phyloP scores from a whole-genome alignment of 2,329 filamentous ascomycete species.

The Monosporascus sp. region DNA sequence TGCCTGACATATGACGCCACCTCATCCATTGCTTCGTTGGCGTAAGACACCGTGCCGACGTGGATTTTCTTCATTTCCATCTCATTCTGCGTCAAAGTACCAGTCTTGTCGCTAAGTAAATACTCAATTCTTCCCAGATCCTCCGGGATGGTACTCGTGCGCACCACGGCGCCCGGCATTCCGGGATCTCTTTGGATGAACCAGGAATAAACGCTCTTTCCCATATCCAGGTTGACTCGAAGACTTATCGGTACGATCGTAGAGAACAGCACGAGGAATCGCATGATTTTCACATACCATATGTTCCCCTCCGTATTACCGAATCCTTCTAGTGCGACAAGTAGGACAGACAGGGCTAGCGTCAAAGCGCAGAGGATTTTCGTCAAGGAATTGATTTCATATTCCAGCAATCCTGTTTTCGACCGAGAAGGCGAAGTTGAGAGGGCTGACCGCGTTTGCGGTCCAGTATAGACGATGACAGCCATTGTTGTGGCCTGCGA shows the following conservation, averaged over 20 bases:
- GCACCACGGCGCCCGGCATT: conserved; percentile 87
- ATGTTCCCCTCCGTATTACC: conserved; percentile 57
- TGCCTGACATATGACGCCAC: conserved; percentile 82
- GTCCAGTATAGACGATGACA: conserved; percentile 89
- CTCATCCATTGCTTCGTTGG: conserved; percentile 98
- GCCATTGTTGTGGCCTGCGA: conserved; percentile 86
- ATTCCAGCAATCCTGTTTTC: conserved; percentile 88
- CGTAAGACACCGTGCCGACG: conserved; percentile 95
- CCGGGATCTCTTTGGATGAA: conserved; percentile 90
- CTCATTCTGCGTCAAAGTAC: conserved; percentile 95
- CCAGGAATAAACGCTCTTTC: conserved; percentile 91
- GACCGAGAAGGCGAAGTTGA: conserved; percentile 89
- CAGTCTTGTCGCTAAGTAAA: conserved; percentile 92
- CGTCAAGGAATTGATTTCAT: conserved; percentile 94
- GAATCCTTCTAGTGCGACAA: conserved; percentile 85
- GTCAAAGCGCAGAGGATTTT: conserved; percentile 94
- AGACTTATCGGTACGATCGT: conserved; percentile 97
- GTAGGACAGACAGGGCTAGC: conserved; percentile 74
- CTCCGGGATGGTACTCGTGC: conserved; percentile 96
- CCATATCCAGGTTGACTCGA: conserved; percentile 94
- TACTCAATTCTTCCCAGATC: conserved; percentile 96
- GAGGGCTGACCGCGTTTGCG: conserved; percentile 87
- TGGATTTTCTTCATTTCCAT: conserved; percentile 99
- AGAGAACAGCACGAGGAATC: conserved; percentile 98
- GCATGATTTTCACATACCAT: conserved; percentile 97